Conservation (phyloP, 2,329 filamentous ascomycete genomes). For the Pseudofabraea citricarpa region DNA sequence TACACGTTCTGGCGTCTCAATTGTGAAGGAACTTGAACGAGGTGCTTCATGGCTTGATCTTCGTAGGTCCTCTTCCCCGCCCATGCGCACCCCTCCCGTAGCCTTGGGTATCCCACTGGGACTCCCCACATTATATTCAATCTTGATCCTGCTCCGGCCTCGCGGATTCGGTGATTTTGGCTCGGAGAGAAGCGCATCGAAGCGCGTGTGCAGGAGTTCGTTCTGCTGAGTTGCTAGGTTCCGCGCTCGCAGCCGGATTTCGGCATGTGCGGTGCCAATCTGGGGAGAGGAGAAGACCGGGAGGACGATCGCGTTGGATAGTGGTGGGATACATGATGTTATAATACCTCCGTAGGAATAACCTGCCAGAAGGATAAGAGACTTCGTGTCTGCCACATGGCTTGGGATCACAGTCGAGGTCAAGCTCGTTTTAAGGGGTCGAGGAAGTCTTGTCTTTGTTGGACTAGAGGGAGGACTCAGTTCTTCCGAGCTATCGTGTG, state of each 20-base stretch:
- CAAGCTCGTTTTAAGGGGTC: neutral
- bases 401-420: too few relatives aligned
- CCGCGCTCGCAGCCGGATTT: slow-evolving; percentile 66
- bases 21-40: slow-evolving; percentile 18
- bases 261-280: slow-evolving; percentile 54
- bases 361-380: slow-evolving; percentile 60
- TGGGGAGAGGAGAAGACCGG: slow-evolving; percentile 51
- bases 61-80: slow-evolving; percentile 27
- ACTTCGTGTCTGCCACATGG: slow-evolving; percentile 2
- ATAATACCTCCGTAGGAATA: slow-evolving; percentile 92
- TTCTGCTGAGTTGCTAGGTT: slow-evolving; percentile 62
- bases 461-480: slow-evolving; percentile 4
- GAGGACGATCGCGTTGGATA: slow-evolving; percentile 33
- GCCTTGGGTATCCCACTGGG: slow-evolving; percentile 12
- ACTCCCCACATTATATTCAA: slow-evolving; percentile 10
- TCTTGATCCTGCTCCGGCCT: slow-evolving; percentile 13
- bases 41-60: slow-evolving; percentile 32
- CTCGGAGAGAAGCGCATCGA: slow-evolving; percentile 11
- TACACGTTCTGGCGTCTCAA: slow-evolving; percentile 29
- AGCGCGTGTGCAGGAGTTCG: slow-evolving; percentile 14
- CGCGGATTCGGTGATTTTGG: slow-evolving; percentile 6
- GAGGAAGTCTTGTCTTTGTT: neutral
- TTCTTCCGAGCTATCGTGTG: slow-evolving; percentile 13
- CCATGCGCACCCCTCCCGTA: slow-evolving; percentile 22
- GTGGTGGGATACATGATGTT: slow-evolving; percentile 64